Evolutionary conservation across 148 eudicot genomes (phyloP).

Genomic region (Chenopodium quinoa): DNA sequence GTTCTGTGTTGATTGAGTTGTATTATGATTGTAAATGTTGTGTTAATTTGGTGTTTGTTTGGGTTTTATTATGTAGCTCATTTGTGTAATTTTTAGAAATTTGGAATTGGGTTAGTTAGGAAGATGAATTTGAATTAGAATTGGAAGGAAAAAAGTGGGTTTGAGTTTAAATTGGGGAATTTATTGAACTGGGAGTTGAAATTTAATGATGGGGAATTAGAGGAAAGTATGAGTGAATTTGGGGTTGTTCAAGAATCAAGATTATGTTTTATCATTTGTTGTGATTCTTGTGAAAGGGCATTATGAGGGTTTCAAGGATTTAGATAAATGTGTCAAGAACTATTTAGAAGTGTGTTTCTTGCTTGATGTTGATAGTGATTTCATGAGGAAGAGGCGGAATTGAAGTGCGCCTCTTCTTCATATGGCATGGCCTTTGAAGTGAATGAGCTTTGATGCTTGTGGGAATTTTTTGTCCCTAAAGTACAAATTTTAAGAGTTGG

Average conservation of each 20-base stretch:
- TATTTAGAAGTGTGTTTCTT: background rate
- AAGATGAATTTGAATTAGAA: background rate
- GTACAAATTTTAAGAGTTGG: background rate
- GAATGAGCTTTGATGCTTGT: background rate
- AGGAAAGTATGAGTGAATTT: background rate
- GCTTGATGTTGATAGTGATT: background rate
- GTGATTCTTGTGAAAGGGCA: background rate
- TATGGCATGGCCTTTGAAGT: background rate
- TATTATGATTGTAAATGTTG: background rate
- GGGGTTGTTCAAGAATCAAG: background rate
- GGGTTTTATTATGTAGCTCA: background rate
- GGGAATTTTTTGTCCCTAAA: background rate
- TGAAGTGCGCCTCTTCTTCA: background rate
- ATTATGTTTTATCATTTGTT: background rate
- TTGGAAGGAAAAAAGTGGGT: background rate
- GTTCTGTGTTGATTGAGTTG: slow-evolving; percentile 2
- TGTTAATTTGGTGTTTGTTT: background rate
- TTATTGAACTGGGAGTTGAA: background rate
- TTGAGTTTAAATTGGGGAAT: background rate
- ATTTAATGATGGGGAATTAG: background rate
- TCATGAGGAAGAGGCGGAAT: background rate
- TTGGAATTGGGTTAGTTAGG: background rate
- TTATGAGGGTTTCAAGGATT: background rate
- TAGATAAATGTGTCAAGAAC: background rate
- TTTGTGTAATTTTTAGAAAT: background rate